Evolutionary conservation across 1,284 basidiomycete genomes (phyloP).

Genomic region (Grifola frondosa): DNA sequence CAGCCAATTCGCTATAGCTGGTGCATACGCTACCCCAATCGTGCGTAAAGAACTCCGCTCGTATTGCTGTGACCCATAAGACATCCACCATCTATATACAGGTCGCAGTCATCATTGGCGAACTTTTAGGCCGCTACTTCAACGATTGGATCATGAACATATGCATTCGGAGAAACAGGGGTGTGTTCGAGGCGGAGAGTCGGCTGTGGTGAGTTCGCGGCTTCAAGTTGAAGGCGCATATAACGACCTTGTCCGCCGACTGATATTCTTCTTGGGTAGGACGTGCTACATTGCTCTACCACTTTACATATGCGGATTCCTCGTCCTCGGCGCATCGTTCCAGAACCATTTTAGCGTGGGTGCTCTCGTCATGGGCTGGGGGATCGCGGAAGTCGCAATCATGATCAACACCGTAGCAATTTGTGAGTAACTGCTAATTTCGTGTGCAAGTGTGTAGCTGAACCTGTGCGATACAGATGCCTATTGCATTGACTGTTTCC

Average conservation of each 20-base stretch:
- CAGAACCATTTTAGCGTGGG: constrained; percentile 50
- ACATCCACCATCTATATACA: constrained; percentile 21
- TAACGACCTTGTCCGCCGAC: constrained; percentile 24
- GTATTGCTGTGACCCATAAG: constrained; percentile 26
- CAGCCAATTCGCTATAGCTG: constrained; percentile 49
- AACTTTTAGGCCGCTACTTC: constrained; percentile 59
- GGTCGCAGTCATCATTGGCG: constrained; percentile 64
- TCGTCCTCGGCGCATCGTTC: constrained; percentile 54
- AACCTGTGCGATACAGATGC: constrained; percentile 36
- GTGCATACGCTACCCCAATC: constrained; percentile 62
- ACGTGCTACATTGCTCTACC: constrained; percentile 60
- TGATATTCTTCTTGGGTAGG: constrained; percentile 35
- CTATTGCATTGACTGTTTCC: constrained; percentile 39
- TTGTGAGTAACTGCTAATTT: constrained; percentile 34
- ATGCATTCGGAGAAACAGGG: constrained; percentile 55
- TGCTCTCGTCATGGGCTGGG: constrained; percentile 58
- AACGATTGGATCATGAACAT: constrained; percentile 65
- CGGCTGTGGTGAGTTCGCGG: constrained; percentile 57
- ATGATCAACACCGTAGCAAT: constrained; percentile 62
- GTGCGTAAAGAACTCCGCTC: constrained; percentile 31
- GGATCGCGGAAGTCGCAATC: constrained; percentile 47
- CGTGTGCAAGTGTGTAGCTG: background rate
- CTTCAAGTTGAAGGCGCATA: constrained; percentile 51
- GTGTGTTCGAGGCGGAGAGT: constrained; percentile 70
- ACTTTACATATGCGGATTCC: constrained; percentile 61